These are phyloP conservation scores for Pseudogymnoascus pannorum DNA, from an alignment of 2,329 filamentous ascomycete genomes.

Conservation along the genomic window DNA sequence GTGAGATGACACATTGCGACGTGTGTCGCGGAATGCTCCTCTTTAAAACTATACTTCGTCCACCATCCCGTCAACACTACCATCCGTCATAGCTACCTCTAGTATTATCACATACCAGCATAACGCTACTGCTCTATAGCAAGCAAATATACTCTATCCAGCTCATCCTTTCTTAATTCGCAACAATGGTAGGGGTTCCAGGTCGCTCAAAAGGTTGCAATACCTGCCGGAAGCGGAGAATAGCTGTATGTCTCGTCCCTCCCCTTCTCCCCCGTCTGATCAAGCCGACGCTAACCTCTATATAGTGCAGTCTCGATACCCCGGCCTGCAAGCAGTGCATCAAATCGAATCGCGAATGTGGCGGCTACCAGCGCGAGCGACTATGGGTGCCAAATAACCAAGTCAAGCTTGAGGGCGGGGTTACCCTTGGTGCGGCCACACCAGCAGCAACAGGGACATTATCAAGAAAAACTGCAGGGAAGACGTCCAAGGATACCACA, in stretches of 20 bases:
- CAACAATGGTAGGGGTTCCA: constrained; percentile 39
- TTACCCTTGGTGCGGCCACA: neutral
- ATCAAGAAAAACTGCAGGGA: neutral
- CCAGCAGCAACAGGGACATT: neutral
- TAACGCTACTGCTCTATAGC: neutral
- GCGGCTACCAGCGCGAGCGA: constrained; percentile 52
- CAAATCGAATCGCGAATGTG: constrained; percentile 49
- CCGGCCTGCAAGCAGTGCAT: constrained; percentile 55
- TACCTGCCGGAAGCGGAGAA: constrained; percentile 49
- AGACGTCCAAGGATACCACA: neutral
- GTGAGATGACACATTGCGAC: neutral
- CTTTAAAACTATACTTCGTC: neutral
- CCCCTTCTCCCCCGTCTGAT: neutral
- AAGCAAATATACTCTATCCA: neutral
- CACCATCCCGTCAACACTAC: neutral
- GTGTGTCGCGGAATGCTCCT: neutral
- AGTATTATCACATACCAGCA: neutral
- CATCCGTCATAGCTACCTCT: neutral
- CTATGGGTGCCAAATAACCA: constrained; percentile 4
- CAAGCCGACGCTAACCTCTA: neutral
- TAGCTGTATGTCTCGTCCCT: neutral
- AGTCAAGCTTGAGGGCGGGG: neutral
- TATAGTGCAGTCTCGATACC: constrained; percentile 53
- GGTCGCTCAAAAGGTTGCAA: constrained; percentile 60
- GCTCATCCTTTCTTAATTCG: neutral